Base-by-base conservation (phyloP, 331 rosid genomes). In the Cydonia oblonga region DNA sequence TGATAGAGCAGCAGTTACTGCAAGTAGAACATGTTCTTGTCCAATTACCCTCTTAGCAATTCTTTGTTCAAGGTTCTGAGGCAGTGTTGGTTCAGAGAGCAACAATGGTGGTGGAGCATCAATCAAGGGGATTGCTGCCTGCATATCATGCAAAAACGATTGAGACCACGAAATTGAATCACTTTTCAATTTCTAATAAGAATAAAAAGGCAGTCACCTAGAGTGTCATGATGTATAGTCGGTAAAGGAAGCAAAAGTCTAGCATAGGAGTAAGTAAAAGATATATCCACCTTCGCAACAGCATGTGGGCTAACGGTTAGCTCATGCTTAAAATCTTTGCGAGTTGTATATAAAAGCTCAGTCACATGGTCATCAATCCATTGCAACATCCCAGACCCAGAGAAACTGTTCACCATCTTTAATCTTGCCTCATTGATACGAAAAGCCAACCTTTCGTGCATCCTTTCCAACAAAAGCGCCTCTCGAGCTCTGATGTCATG, bases 361-460 rank as follows among this genome's bases (percentile, higher is more conserved):
- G 68, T 72, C 76, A 72, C 76, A 72, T 72, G 76, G 52, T 72
- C 76, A 59, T 72, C 68, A 19, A 72, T 49, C 76, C 68, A 72
- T 25, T 42, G 57, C 76, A 72, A 72, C 67, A 60, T 24, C 76
- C 68, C 44, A 46, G 68, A 26, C 76, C 68, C 44, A 46, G 68
- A 26, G 29, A 59, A 59, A 59, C 62, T 26, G 19, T 60, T 64
- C 49, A 64, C 68, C 51, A n/a, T 49, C 59, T 26, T 72, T 18
- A 30, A 3, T 42, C 68, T 42, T 40, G 54, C 58, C 59, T 72
- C 76, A 72, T 72, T 72, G 25, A 72, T 24, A 72, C 33, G n/a
- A 5, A 40, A 42, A n/a, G 28, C 68, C 76, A 72, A 51, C 59
- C 76, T 52, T 72, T 72, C 76, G 1, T 52, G 46, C 76, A 72